phyloP scores from a whole-genome alignment of 345 rosid genomes.

The Eucalyptus globulus region DNA sequence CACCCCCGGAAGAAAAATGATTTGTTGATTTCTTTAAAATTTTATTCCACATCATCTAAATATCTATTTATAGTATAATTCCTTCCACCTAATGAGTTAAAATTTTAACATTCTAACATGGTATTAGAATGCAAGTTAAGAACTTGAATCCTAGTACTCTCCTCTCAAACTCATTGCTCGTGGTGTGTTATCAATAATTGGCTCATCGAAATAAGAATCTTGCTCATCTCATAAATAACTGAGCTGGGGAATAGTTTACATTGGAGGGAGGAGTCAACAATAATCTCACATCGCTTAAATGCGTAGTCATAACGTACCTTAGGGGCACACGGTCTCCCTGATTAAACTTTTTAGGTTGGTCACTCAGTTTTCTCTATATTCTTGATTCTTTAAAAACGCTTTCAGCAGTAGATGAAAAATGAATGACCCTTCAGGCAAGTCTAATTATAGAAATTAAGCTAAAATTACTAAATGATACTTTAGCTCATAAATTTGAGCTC shows the following conservation, averaged over 20 bases:
- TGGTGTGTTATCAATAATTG: neutral
- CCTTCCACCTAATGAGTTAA: neutral
- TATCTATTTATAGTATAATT: neutral
- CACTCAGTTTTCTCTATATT: neutral
- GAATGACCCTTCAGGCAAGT: neutral
- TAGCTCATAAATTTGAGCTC: neutral
- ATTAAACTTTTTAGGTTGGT: neutral
- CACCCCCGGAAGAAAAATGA: no score
- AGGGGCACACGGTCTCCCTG: neutral
- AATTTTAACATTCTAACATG: neutral
- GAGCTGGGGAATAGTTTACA: neutral
- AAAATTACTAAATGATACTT: neutral
- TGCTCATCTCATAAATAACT: neutral
- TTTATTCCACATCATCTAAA: neutral
- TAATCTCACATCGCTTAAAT: neutral
- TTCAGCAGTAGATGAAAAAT: neutral
- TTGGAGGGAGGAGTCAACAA: neutral
- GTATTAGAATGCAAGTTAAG: neutral
- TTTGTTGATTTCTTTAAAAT: neutral
- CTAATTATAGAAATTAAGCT: neutral
- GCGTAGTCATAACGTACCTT: neutral
- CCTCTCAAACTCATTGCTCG: neutral
- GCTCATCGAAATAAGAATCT: neutral
- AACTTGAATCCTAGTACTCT: neutral
- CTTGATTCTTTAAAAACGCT: neutral